phyloP scores from a whole-genome alignment of 805 yeast species.

The Lachancea meyersii region DNA sequence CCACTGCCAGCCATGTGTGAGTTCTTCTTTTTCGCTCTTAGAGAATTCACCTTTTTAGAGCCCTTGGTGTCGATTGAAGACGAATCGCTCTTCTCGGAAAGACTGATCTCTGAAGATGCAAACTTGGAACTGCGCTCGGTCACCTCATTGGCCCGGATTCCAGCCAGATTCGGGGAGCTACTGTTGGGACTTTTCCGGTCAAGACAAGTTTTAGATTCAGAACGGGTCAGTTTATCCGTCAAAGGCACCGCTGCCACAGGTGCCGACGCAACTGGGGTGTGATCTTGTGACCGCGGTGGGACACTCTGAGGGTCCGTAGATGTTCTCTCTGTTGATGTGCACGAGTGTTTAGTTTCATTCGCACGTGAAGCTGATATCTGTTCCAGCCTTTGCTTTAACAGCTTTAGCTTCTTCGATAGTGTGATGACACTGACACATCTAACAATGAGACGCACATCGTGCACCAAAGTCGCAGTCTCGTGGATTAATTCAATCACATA shows the following conservation, averaged over 20 bases:
- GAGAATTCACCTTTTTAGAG: background rate
- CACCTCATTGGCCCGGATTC: background rate
- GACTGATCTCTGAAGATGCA: background rate
- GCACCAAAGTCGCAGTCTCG: constrained; percentile 54
- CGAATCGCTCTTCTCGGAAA: constrained; percentile 3
- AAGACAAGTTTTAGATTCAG: background rate
- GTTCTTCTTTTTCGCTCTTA: constrained; percentile 3
- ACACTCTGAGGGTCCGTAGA: background rate
- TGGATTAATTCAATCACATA: constrained; percentile 51
- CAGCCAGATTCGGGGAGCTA: background rate
- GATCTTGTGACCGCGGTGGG: background rate
- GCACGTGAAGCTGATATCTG: constrained; percentile 13
- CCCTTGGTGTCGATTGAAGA: constrained; percentile 3
- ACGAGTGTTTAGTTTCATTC: constrained; percentile 8
- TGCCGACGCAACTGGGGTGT: no score
- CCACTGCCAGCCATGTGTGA: constrained; percentile 7
- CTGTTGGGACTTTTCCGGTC: constrained; percentile 3
- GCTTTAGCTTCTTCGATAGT: constrained; percentile 23
- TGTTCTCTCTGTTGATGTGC: background rate
- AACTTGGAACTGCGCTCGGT: background rate
- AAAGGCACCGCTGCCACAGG: background rate
- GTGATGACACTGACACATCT: constrained; percentile 31
- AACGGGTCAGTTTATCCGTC: constrained; percentile 1
- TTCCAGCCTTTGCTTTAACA: constrained; percentile 16
- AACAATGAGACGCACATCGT: constrained; percentile 56